Percentiles rank a stretch among this genome's conserved stretches.
These are phyloP conservation scores for Phascolomyces articulosus DNA, from an alignment of 371 early-diverging fungal species.

Conservation along the genomic window DNA sequence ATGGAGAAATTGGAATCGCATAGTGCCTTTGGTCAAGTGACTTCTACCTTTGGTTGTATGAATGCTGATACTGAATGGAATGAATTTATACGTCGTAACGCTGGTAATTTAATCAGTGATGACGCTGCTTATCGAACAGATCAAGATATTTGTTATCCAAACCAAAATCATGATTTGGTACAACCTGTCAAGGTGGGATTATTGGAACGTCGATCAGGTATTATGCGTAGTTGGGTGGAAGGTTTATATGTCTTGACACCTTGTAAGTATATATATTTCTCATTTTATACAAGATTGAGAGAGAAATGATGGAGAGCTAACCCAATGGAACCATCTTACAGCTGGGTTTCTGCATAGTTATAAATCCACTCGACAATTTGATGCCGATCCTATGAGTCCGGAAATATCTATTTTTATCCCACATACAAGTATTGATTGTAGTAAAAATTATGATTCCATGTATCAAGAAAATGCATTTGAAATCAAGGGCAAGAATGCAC, in stretches of 20 bases:
- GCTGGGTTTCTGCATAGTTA: constrained; percentile 55
- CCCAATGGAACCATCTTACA: too few species aligned
- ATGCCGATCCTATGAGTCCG: constrained; percentile 34
- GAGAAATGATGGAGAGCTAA: too few species aligned
- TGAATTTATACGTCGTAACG: constrained; percentile 41
- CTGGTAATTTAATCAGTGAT: constrained; percentile 32
- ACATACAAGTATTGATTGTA: constrained; percentile 18
- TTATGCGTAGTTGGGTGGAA: constrained; percentile 34
- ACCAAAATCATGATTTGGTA: constrained; percentile 36
- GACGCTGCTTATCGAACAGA: constrained; percentile 49
- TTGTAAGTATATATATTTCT: constrained; percentile 26
- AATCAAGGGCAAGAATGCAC: constrained; percentile 26
- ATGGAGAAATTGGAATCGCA: constrained; percentile 33
- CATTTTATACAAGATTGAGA: too few species aligned
- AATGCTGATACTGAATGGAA: constrained; percentile 46
- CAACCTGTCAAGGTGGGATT: constrained; percentile 46
- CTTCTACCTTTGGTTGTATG: constrained; percentile 23
- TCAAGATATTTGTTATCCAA: constrained; percentile 38
- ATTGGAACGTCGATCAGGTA: constrained; percentile 29
- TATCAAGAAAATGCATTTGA: constrained; percentile 27
- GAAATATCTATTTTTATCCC: constrained; percentile 40
- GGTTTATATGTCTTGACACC: constrained; percentile 48
- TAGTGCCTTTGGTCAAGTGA: constrained; percentile 28
- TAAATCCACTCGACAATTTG: constrained; percentile 37
- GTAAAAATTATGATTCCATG: constrained; percentile 13